Percentiles rank a stretch among this genome's conserved stretches.
Conservation (phyloP, 2,329 filamentous ascomycete genomes). For the Stagonosporopsis vannaccii region DNA sequence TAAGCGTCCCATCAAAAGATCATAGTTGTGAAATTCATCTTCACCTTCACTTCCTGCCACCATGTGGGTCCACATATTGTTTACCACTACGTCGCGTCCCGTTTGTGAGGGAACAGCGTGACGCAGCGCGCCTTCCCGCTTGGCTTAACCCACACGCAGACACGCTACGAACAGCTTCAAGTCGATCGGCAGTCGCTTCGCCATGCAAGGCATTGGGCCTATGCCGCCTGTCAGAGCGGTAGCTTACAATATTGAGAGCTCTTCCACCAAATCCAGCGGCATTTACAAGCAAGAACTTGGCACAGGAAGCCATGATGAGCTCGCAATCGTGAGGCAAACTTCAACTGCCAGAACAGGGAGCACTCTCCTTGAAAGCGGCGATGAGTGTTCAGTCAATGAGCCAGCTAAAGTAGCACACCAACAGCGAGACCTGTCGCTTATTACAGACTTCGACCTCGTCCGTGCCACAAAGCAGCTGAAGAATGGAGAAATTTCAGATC, state of each 20-base stretch:
- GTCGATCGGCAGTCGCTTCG: not conserved
- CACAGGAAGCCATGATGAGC: not conserved
- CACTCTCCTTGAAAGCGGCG: not conserved
- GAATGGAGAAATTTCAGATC: constrained; percentile 36
- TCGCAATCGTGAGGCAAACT: not conserved
- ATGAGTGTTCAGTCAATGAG: not conserved
- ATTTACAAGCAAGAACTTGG: not conserved
- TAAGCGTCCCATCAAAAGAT: not conserved
- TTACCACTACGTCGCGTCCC: not conserved
- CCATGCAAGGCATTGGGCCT: constrained; percentile 13
- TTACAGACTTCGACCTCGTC: constrained; percentile 20
- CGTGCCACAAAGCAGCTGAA: constrained; percentile 28
- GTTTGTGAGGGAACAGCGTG: not conserved
- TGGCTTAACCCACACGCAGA: not conserved
- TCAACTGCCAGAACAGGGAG: constrained; percentile 2
- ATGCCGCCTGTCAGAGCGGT: constrained; percentile 7
- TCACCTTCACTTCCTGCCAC: constrained; percentile 7
- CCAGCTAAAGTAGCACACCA: not conserved
- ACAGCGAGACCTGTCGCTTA: constrained; percentile 10
- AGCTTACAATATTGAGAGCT: not conserved
- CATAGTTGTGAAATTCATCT: not conserved
- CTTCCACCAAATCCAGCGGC: not conserved
- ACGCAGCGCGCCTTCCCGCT: not conserved
- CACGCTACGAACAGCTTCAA: not conserved
- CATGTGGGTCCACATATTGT: not conserved